phyloP scores from a whole-genome alignment of 495 filamentous ascomycete genomes.

The Massariosphaeria phaeospora region DNA sequence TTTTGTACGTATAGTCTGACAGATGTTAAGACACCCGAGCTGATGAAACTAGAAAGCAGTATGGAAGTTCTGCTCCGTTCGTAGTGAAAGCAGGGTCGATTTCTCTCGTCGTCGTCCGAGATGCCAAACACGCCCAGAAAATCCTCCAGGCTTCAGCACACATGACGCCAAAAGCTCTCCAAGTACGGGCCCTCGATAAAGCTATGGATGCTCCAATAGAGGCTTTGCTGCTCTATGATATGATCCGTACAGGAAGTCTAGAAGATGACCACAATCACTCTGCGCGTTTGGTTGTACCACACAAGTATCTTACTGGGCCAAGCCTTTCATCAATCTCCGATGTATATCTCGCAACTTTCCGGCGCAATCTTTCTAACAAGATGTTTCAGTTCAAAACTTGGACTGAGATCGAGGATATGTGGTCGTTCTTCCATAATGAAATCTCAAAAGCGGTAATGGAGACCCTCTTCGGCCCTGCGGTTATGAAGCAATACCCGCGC shows the following conservation, averaged over 20 bases:
- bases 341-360: constrained; percentile 2
- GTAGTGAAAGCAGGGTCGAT: constrained; percentile 3
- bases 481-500: constrained; percentile 5
- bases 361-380: constrained; percentile 4
- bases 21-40: neutral
- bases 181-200: constrained; percentile 1
- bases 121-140: constrained; percentile 6
- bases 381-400: constrained; percentile 9
- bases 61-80: constrained; percentile 1
- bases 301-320: neutral
- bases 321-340: neutral
- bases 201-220: constrained; percentile 5
- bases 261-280: neutral
- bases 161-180: neutral
- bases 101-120: neutral
- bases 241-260: neutral
- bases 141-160: neutral
- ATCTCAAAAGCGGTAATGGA: constrained; percentile 4
- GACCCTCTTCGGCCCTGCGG: constrained; percentile 1
- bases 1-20: neutral
- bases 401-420: constrained; percentile 16
- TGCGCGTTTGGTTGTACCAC: constrained; percentile 3
- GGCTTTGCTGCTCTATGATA: neutral
- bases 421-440: constrained; percentile 11
- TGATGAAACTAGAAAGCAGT: neutral